These are phyloP conservation scores for Copromyces sp. DNA, from an alignment of 495 filamentous ascomycete species.

Conservation along the genomic window DNA sequence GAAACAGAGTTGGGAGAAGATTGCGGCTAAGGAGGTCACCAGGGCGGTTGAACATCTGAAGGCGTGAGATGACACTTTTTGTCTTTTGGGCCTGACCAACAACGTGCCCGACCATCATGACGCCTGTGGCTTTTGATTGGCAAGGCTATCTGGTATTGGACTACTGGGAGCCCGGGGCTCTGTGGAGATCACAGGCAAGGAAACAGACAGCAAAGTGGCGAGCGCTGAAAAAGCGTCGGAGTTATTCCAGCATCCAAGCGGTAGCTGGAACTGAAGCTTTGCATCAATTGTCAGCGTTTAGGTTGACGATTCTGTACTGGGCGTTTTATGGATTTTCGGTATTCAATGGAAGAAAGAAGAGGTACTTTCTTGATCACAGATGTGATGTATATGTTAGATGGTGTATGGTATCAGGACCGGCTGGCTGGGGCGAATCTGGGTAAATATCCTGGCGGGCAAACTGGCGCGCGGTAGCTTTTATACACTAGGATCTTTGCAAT, in stretches of 20 bases:
- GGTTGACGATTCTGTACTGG: neutral
- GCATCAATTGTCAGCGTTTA: neutral
- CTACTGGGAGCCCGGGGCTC: neutral
- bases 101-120: neutral
- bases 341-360: neutral
- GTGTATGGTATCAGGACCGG: neutral
- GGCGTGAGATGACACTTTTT: constrained; percentile 17
- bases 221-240: neutral
- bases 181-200: neutral
- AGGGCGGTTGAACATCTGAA: constrained; percentile 45
- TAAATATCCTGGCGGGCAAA: neutral
- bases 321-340: neutral
- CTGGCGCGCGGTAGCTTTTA: neutral
- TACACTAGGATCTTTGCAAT: neutral
- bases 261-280: neutral
- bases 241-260: neutral
- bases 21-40: constrained; percentile 65
- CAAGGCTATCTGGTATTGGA: neutral
- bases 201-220: neutral
- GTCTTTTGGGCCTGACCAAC: neutral
- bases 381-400: neutral
- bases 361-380: neutral
- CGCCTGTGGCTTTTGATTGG: neutral
- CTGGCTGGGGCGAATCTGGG: neutral
- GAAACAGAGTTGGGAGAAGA: constrained; percentile 53